phyloP scores from a whole-genome alignment of 108 stramenopile genomes.

The Cyclotella distinguenda region DNA sequence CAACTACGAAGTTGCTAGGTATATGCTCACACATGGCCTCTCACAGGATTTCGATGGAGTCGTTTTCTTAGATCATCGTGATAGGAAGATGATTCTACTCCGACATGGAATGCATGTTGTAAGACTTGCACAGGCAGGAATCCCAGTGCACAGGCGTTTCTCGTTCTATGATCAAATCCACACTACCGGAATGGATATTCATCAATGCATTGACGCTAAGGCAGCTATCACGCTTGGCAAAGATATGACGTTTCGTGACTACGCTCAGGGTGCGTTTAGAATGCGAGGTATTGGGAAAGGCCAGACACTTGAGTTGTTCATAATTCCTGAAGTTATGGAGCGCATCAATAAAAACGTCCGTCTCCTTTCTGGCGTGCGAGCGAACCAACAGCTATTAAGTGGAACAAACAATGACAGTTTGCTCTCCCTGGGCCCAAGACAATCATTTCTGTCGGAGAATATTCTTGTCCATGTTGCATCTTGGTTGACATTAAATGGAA shows the following conservation, averaged over 20 bases:
- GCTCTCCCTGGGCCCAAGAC: slow-evolving; percentile 46
- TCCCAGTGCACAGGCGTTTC: slow-evolving; percentile 85
- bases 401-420: slow-evolving; percentile 50
- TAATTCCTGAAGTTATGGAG: slow-evolving; percentile 93
- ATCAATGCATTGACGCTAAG: slow-evolving; percentile 89
- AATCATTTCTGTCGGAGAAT: slow-evolving; percentile 23
- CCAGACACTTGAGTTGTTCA: slow-evolving; percentile 88
- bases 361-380: slow-evolving; percentile 35
- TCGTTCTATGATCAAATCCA: slow-evolving; percentile 97
- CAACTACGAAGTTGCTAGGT: slow-evolving; percentile 94
- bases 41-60: slow-evolving; percentile 86
- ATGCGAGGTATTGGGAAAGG: slow-evolving; percentile 97
- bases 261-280: slow-evolving; percentile 95
- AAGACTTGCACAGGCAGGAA: slow-evolving; percentile 83
- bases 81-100: slow-evolving; percentile 90
- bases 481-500: slow-evolving; percentile 97
- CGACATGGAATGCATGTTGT: slow-evolving; percentile 83
- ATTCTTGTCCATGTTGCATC: slow-evolving; percentile 91
- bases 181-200: slow-evolving; percentile 98
- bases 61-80: slow-evolving; percentile 92
- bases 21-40: slow-evolving; percentile 77
- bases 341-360: slow-evolving; percentile 62
- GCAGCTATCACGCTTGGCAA: slow-evolving; percentile 94
- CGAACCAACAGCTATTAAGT: slow-evolving; percentile 18
- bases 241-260: slow-evolving; percentile 97